Conservation (phyloP, 1,284 basidiomycete genomes). For the Macrocystidia cucumis region DNA sequence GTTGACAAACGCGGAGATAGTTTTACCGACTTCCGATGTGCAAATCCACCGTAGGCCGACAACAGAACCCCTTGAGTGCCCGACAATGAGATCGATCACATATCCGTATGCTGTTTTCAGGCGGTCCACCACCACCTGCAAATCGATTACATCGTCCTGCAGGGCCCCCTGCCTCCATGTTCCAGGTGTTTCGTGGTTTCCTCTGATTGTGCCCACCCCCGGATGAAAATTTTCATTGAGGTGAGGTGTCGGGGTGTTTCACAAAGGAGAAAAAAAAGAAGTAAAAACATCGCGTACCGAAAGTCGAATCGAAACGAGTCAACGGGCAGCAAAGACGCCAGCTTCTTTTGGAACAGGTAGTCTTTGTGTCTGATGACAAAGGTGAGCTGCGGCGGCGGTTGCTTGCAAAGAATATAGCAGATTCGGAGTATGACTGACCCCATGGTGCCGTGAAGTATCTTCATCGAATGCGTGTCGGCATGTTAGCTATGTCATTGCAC, state of each 20-base stretch:
- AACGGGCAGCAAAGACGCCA: slow-evolving; percentile 58
- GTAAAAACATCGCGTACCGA: slow-evolving; percentile 36
- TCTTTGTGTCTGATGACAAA: slow-evolving; percentile 60
- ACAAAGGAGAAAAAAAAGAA: slow-evolving; percentile 3
- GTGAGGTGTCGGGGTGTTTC: slow-evolving; percentile 1
- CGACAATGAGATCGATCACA: slow-evolving; percentile 56
- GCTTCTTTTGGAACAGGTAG: slow-evolving; percentile 73
- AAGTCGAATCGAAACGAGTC: slow-evolving; percentile 86
- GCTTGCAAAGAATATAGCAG: slow-evolving; percentile 13
- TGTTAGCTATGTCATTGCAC: slow-evolving; percentile 1
- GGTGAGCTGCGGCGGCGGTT: slow-evolving; percentile 4
- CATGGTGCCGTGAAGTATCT: slow-evolving; percentile 75
- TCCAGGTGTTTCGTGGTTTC: slow-evolving; percentile 71
- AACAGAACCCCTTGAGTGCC: slow-evolving; percentile 69
- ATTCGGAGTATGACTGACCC: slow-evolving; percentile 41
- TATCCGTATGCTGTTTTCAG: slow-evolving; percentile 55
- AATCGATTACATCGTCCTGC: slow-evolving; percentile 52
- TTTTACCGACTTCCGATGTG: slow-evolving; percentile 45
- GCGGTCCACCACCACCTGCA: slow-evolving; percentile 55
- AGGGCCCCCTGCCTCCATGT: slow-evolving; percentile 50
- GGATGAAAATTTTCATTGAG: no score
- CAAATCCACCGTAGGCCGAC: slow-evolving; percentile 60
- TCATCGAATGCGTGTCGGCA: slow-evolving; percentile 5
- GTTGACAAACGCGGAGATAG: slow-evolving; percentile 55
- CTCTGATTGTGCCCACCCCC: slow-evolving; percentile 33